Evolutionary conservation across 2,329 filamentous ascomycete genomes (phyloP).

Genomic region (Clarireedia homoeocarpa): DNA sequence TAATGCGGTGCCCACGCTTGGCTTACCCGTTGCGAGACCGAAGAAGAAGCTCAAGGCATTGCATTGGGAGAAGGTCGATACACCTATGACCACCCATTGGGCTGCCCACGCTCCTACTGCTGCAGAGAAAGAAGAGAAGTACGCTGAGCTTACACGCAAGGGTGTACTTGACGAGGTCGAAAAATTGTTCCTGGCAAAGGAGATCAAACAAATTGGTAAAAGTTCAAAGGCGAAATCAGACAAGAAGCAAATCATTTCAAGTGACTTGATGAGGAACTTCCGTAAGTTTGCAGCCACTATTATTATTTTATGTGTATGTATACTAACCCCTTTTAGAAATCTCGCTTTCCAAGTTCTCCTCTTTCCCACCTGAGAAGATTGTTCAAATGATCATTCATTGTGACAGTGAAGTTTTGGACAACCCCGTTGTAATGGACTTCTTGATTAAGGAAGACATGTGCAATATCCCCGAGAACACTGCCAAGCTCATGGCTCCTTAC

Average conservation of each 20-base stretch:
- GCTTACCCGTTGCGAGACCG: constrained; percentile 73
- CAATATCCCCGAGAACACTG: constrained; percentile 81
- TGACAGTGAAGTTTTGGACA: constrained; percentile 81
- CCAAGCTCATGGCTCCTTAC: constrained; percentile 90
- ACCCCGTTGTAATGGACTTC: constrained; percentile 92
- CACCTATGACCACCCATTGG: constrained; percentile 88
- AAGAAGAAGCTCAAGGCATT: constrained; percentile 99
- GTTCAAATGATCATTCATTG: constrained; percentile 94
- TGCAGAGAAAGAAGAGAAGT: constrained; percentile 90
- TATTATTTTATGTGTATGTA: background rate
- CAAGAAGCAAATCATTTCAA: constrained; percentile 95
- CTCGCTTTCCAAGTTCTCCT: constrained; percentile 87
- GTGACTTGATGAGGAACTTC: constrained; percentile 81
- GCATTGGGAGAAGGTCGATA: constrained; percentile 98
- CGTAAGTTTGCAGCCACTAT: constrained; percentile 40
- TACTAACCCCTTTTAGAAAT: constrained; percentile 49
- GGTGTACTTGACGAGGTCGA: constrained; percentile 97
- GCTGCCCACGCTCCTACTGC: constrained; percentile 77
- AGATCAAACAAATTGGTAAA: constrained; percentile 79
- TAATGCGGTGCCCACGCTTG: constrained; percentile 48
- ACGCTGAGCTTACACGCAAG: constrained; percentile 84
- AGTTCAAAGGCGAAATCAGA: constrained; percentile 66
- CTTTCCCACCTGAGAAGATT: constrained; percentile 72
- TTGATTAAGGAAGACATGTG: constrained; percentile 87
- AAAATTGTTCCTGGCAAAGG: constrained; percentile 94